Conservation (phyloP, 352 stramenopile species). For the Phytophthora sansomeana region DNA sequence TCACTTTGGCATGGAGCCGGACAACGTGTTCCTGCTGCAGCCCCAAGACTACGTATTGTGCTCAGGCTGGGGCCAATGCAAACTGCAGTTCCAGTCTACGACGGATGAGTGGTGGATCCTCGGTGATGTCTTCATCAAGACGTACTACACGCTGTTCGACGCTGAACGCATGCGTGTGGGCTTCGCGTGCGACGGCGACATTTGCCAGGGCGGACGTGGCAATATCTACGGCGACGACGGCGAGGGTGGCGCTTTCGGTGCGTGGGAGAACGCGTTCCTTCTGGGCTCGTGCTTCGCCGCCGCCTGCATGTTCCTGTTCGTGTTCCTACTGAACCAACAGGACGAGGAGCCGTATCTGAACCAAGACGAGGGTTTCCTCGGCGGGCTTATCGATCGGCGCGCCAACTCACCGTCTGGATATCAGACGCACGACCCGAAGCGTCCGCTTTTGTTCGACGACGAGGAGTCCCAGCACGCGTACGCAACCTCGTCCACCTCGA, state of each 20-base stretch:
- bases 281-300: constrained; percentile 75
- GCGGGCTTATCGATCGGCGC: constrained; percentile 40
- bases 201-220: constrained; percentile 78
- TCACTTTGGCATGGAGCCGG: constrained; percentile 81
- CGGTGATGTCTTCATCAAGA: constrained; percentile 92
- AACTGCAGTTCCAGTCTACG: constrained; percentile 82
- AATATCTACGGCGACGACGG: constrained; percentile 62
- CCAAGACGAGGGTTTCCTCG: constrained; percentile 36
- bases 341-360: constrained; percentile 49
- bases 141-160: constrained; percentile 93
- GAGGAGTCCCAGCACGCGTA: constrained; percentile 38
- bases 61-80: constrained; percentile 75
- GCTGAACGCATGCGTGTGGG: constrained; percentile 88
- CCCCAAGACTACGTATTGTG: constrained; percentile 84
- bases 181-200: constrained; percentile 86
- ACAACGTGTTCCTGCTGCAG: constrained; percentile 88
- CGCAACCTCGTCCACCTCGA: constrained; percentile 26
- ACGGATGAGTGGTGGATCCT: constrained; percentile 90
- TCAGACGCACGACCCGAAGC: constrained; percentile 64
- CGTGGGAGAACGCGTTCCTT: constrained; percentile 75
- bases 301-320: constrained; percentile 81
- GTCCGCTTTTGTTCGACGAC: constrained; percentile 62
- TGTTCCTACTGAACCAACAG: constrained; percentile 85
- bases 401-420: constrained; percentile 22
- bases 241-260: constrained; percentile 50